A percentile compares a stretch with the other conserved stretches of the same genome.
Evolutionary conservation across 768 basidiomycete species (phyloP).

Genomic region (Dentipellis fragilis): DNA sequence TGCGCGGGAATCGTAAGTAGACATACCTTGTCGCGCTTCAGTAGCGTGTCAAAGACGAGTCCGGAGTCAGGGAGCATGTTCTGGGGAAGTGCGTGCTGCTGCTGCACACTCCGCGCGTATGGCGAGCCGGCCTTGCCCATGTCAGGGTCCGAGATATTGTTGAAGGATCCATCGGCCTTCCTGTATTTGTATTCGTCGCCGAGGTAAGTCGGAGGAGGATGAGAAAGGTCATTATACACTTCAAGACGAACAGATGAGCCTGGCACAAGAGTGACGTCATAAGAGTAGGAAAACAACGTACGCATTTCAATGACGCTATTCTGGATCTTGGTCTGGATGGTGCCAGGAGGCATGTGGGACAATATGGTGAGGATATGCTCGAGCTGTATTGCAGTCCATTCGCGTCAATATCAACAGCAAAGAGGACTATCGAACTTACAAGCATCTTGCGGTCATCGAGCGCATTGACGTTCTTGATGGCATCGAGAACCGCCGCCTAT

Average conservation of each 20-base stretch:
- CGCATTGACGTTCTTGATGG: slow-evolving; percentile 44
- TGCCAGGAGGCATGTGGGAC: slow-evolving; percentile 38
- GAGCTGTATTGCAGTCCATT: slow-evolving; percentile 33
- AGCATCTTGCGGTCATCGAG: slow-evolving; percentile 74
- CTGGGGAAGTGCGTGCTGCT: slow-evolving; percentile 48
- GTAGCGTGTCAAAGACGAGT: slow-evolving; percentile 69
- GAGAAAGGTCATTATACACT: slow-evolving; percentile 79
- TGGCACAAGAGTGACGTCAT: background rate
- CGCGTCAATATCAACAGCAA: background rate
- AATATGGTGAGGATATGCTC: slow-evolving; percentile 61
- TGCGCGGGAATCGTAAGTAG: background rate
- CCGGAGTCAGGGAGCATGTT: slow-evolving; percentile 73
- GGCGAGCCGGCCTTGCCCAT: slow-evolving; percentile 73
- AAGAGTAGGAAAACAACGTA: slow-evolving; percentile 17
- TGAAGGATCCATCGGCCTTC: slow-evolving; percentile 65
- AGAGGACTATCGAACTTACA: slow-evolving; percentile 27
- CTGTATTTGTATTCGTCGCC: slow-evolving; percentile 59
- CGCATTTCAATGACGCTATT: slow-evolving; percentile 39
- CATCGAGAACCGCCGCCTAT: slow-evolving; percentile 54
- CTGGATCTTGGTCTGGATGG: slow-evolving; percentile 28
- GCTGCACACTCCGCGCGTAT: slow-evolving; percentile 78
- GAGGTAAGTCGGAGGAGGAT: slow-evolving; percentile 65
- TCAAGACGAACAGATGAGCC: background rate
- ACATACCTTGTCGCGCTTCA: slow-evolving; percentile 59
- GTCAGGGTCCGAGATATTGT: slow-evolving; percentile 60